phyloP scores from a whole-genome alignment of 2,329 filamentous ascomycete genomes.

The Aspergillus tamarii region DNA sequence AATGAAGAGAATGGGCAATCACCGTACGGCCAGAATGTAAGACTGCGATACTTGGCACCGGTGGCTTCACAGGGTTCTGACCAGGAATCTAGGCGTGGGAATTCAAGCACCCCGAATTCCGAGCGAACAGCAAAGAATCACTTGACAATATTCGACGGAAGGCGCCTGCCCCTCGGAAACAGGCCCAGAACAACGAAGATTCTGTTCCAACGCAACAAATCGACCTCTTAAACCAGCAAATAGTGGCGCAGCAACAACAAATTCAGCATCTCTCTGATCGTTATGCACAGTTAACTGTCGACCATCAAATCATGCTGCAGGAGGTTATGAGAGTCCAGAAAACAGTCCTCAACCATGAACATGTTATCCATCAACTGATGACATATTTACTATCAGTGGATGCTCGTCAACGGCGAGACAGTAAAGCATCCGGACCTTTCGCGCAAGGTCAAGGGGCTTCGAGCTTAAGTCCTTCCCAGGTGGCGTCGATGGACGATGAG shows the following conservation, averaged over 20 bases:
- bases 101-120: slow-evolving; percentile 96
- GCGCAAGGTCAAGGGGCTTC: slow-evolving; percentile 44
- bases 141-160: slow-evolving; percentile 96
- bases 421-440: slow-evolving; percentile 48
- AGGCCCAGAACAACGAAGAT: slow-evolving; percentile 67
- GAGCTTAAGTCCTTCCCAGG: slow-evolving; percentile 51
- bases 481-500: slow-evolving; percentile 59
- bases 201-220: slow-evolving; percentile 84
- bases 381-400: slow-evolving; percentile 68
- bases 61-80: slow-evolving; percentile 13
- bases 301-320: slow-evolving; percentile 66
- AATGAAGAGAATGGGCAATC: slow-evolving; percentile 84
- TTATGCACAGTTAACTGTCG: slow-evolving; percentile 74
- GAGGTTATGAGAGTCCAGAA: slow-evolving; percentile 68
- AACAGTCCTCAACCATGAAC: slow-evolving; percentile 72
- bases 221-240: slow-evolving; percentile 82
- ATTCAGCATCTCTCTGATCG: slow-evolving; percentile 84
- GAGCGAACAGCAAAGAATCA: slow-evolving; percentile 92
- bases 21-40: slow-evolving; percentile 77
- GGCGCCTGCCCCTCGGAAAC: slow-evolving; percentile 85
- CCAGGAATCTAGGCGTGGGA: slow-evolving; percentile 74
- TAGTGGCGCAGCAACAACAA: slow-evolving; percentile 89
- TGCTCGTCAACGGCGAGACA: slow-evolving; percentile 65
- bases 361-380: slow-evolving; percentile 72
- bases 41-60: slow-evolving; percentile 12